Percentiles rank a stretch among this genome's conserved stretches.
These are phyloP conservation scores for Trichomonas gallinae DNA, from an alignment of 208 protist species.

Conservation along the genomic window DNA sequence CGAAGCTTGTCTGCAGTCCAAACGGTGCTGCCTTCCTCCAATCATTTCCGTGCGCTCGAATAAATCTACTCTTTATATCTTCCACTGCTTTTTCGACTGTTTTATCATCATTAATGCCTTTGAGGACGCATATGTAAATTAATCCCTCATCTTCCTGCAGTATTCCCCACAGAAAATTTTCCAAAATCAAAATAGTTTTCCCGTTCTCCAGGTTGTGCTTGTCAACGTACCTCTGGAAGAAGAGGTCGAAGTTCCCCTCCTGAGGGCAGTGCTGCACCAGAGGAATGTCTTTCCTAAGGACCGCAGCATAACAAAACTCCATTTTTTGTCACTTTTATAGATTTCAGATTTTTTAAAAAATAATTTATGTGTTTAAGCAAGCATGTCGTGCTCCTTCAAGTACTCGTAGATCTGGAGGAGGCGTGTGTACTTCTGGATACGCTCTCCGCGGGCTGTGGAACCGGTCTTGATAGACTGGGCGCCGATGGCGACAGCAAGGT, in stretches of 20 bases:
- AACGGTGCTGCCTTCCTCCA: not conserved
- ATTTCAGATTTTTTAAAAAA: too few species aligned
- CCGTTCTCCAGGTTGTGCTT: not conserved
- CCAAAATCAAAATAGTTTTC: not conserved
- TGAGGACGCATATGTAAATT: not conserved
- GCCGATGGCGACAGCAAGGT: constrained; percentile 85
- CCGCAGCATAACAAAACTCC: not conserved
- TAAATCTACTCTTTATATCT: not conserved
- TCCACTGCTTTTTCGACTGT: not conserved
- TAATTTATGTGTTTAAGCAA: not conserved
- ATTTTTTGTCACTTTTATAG: not conserved
- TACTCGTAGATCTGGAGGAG: constrained; percentile 93
- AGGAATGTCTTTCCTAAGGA: not conserved
- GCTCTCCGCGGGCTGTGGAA: constrained; percentile 69
- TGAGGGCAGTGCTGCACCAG: not conserved
- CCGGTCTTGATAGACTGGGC: constrained; percentile 95
- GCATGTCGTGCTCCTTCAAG: constrained; percentile 48
- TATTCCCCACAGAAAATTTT: not conserved
- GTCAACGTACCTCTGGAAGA: not conserved
- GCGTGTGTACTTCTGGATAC: constrained; percentile 91
- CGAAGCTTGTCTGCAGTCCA: not conserved
- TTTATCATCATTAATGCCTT: not conserved
- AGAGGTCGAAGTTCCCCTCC: not conserved
- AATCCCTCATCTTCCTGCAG: not conserved
- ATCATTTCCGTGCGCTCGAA: not conserved